Evolutionary conservation across 2,329 filamentous ascomycete species (phyloP).

Genomic region (Cercospora sojina): DNA sequence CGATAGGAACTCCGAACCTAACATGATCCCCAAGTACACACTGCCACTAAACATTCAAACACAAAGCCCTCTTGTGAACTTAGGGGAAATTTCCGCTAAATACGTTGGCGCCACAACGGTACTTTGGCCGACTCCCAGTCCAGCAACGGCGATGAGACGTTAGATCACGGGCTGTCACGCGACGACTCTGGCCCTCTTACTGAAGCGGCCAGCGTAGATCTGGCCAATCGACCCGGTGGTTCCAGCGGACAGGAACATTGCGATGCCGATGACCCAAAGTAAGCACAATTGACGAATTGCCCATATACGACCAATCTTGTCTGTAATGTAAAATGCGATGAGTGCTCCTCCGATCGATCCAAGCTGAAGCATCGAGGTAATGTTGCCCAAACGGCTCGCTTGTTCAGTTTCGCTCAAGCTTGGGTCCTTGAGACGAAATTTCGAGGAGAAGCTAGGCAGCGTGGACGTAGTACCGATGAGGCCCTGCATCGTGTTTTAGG

Average conservation of each 20-base stretch:
- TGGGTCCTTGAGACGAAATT: conserved; percentile 59
- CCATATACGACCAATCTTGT: conserved; percentile 37
- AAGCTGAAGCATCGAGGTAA: conserved; percentile 79
- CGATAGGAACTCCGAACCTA: conserved; percentile 37
- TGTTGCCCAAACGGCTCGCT: conserved; percentile 62
- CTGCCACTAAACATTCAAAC: conserved; percentile 69
- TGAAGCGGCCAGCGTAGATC: conserved; percentile 42
- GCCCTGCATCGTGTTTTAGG: conserved; percentile 45
- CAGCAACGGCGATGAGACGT: conserved; percentile 35
- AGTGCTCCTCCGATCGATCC: conserved; percentile 71
- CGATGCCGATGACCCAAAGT: conserved; percentile 33
- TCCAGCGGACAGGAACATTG: conserved; percentile 50
- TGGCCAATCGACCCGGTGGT: conserved; percentile 35
- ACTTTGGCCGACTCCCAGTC: conserved; percentile 49
- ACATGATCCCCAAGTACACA: conserved; percentile 72
- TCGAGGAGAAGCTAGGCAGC: conserved; percentile 61
- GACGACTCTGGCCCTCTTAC: not conserved
- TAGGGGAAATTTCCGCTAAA: conserved; percentile 52
- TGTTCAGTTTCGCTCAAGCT: conserved; percentile 54
- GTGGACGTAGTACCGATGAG: conserved; percentile 61
- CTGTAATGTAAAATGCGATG: conserved; percentile 47
- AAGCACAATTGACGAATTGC: conserved; percentile 33
- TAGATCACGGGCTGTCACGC: not conserved
- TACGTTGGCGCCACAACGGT: conserved; percentile 60
- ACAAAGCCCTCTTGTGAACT: conserved; percentile 58